phyloP scores from a whole-genome alignment of 192 early-diverging fungal species.

The Backusella sp. region DNA sequence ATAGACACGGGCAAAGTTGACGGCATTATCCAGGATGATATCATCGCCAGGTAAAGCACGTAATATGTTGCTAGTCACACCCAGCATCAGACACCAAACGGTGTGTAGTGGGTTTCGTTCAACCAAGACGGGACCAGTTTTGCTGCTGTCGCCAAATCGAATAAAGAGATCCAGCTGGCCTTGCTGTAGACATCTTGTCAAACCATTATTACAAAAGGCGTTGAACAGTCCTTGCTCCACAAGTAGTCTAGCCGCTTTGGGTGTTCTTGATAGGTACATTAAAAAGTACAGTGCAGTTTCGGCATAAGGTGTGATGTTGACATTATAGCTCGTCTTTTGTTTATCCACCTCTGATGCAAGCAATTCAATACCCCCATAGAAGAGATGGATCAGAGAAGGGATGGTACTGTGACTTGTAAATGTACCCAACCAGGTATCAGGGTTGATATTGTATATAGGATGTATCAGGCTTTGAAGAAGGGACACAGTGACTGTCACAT shows the following conservation, averaged over 20 bases:
- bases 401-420: conserved; percentile 36
- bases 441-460: conserved; percentile 34
- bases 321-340: conserved; percentile 6
- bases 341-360: conserved; percentile 34
- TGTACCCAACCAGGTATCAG: conserved; percentile 39
- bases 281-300: conserved; percentile 44
- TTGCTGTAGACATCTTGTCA: conserved; percentile 36
- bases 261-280: conserved; percentile 39
- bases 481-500: conserved; percentile 39
- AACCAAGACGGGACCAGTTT: conserved; percentile 18
- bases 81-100: conserved; percentile 52
- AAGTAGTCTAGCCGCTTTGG: conserved; percentile 34
- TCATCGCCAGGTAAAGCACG: conserved; percentile 32
- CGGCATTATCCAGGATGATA: conserved; percentile 32
- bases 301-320: conserved; percentile 40
- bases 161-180: conserved; percentile 37
- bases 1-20: conserved; percentile 46
- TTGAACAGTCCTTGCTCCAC: conserved; percentile 38
- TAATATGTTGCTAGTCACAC: conserved; percentile 40
- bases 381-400: conserved; percentile 33
- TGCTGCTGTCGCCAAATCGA: conserved; percentile 28
- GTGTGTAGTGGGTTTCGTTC: conserved; percentile 39
- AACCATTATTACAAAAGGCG: conserved; percentile 42
- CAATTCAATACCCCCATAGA: conserved; percentile 33
- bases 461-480: conserved; percentile 42